Conservation (phyloP, 2,329 filamentous ascomycete genomes). For the Botrytis sinoallii region DNA sequence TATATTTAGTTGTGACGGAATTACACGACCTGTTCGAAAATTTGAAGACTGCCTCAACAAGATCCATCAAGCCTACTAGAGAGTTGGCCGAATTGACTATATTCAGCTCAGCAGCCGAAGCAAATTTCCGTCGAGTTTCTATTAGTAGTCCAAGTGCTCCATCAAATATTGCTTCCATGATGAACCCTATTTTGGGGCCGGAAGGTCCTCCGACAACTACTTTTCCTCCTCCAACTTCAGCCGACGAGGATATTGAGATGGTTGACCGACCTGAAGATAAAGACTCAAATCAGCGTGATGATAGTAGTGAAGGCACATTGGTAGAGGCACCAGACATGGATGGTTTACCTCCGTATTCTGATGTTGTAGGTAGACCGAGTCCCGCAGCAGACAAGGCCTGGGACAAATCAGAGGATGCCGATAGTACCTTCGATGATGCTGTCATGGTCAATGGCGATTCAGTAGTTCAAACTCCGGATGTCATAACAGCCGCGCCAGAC, state of each 20-base stretch:
- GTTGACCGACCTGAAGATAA: slow-evolving; percentile 32
- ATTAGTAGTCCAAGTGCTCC: slow-evolving; percentile 40
- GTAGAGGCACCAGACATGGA: slow-evolving; percentile 36
- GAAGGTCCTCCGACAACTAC: slow-evolving; percentile 29
- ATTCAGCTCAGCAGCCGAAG: slow-evolving; percentile 56
- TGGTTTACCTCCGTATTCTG: slow-evolving; percentile 23
- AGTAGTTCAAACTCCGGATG: slow-evolving; percentile 14
- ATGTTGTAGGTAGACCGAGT: slow-evolving; percentile 7
- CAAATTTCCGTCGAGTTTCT: slow-evolving; percentile 48
- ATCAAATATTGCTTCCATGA: slow-evolving; percentile 28
- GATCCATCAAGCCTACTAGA: slow-evolving; percentile 67
- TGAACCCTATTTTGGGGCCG: slow-evolving; percentile 32
- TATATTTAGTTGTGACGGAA: slow-evolving; percentile 65
- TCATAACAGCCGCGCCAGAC: slow-evolving; percentile 27
- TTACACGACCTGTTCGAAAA: slow-evolving; percentile 67
- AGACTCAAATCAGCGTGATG: slow-evolving; percentile 30
- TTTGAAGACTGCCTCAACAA: slow-evolving; percentile 61
- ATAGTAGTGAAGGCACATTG: slow-evolving; percentile 41
- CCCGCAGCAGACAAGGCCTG: not conserved
- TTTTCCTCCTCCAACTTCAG: slow-evolving; percentile 20
- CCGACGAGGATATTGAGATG: slow-evolving; percentile 38
- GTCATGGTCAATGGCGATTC: slow-evolving; percentile 40
- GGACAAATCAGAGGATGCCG: slow-evolving; percentile 10
- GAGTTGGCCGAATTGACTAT: slow-evolving; percentile 79
- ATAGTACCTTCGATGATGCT: slow-evolving; percentile 23